Base-by-base conservation (phyloP, 2,329 filamentous ascomycete genomes). In the Pyrenophora teres region DNA sequence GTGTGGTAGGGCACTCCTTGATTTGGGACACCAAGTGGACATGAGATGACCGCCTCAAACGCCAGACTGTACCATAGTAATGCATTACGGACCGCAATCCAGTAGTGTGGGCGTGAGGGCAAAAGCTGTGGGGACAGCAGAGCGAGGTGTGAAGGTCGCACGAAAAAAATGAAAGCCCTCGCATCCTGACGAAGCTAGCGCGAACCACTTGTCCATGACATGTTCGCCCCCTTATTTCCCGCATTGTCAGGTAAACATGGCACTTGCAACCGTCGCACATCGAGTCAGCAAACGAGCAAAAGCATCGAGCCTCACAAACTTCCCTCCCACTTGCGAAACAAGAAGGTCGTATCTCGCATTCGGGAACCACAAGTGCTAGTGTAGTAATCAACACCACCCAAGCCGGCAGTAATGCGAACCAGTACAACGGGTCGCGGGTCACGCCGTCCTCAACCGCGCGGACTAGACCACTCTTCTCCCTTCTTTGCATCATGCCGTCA, bases 181-280 rank as follows among this genome's bases (percentile, higher is more conserved):
- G 23, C 40, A 30, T 30, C 35, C 41, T 45, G 10, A 9, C 25
- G 39, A 27, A 30, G 40, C 35, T 52, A 49, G 50, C 45, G 50
- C 50, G 40, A 52, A 52, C 50, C 39, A 48, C 50, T 30, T 30
- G 27, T 40, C 23, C 30, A 30, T 38, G 33, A 40, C 40, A 42
- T 38, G 31, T 30, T 42, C 31, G 38, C 44, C 48, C 36, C 45
- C 33, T 52, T 49, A 49, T 52, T 31, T 52, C 45, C 46, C 39
- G 32, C 50, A 31, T 40, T 12, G 9, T 18, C 25, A 30, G 27
- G 27, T 39, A 39, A 38, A 6, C 35, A 49, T 49, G 38, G 40
- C 50, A 47, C 39, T 44, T 35, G 39, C 33, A 39, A 44, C 36
- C 32, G 23, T 35, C 21, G 37, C 38, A 52, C 27, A 32, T 30